Evolutionary conservation across 169 alveolate species (phyloP).

Genomic region (Ichthyophthirius multifiliis): DNA sequence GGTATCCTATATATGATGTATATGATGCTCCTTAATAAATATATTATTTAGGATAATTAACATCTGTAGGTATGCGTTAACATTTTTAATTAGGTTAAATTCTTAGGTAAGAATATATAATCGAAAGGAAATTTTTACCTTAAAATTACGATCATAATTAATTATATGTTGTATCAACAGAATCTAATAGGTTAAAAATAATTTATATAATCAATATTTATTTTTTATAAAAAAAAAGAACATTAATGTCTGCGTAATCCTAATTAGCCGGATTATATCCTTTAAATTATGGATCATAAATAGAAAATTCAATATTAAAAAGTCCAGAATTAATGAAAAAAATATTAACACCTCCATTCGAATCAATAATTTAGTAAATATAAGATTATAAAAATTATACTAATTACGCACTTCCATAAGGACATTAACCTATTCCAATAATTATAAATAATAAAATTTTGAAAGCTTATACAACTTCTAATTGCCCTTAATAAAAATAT

Average conservation of each 20-base stretch:
- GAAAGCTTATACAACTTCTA: not conserved
- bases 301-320: not conserved
- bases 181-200: conserved; percentile 36
- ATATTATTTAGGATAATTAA: conserved; percentile 4
- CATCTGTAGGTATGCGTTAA: conserved; percentile 41
- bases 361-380: not conserved
- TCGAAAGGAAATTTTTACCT: conserved; percentile 4
- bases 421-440: not conserved
- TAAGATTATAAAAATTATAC: not conserved
- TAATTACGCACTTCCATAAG: not conserved
- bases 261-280: not conserved
- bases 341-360: not conserved
- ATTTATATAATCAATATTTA: not conserved
- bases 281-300: not conserved
- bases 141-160: conserved; percentile 40
- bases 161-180: conserved; percentile 54
- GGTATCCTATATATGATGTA: not conserved
- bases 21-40: not conserved
- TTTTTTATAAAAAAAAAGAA: not conserved
- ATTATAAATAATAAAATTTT: not conserved
- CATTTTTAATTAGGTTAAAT: conserved; percentile 30
- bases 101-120: conserved; percentile 27
- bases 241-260: not conserved
- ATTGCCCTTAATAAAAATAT: not conserved
- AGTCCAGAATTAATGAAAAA: not conserved